A percentile compares a stretch with the other conserved stretches of the same genome.
phyloP scores from a whole-genome alignment of 495 filamentous ascomycete genomes.

The Aspergillus ostianus region DNA sequence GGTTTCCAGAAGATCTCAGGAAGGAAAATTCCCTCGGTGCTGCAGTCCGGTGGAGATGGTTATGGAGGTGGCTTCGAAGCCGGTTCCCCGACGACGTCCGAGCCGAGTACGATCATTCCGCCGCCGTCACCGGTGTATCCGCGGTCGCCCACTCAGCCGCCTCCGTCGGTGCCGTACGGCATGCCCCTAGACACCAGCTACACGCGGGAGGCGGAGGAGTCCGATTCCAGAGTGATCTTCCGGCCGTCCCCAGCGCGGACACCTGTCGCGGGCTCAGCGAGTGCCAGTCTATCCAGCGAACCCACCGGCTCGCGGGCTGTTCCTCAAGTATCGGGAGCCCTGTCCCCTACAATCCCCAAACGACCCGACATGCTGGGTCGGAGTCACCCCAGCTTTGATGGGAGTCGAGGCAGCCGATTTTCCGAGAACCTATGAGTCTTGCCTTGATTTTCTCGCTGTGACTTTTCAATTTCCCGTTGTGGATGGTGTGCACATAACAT shows the following conservation, averaged over 20 bases:
- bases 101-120: constrained; percentile 23
- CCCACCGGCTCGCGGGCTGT: constrained; percentile 12
- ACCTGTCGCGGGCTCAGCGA: constrained; percentile 44
- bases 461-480: not conserved
- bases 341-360: constrained; percentile 23
- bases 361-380: constrained; percentile 50
- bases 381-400: constrained; percentile 53
- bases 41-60: constrained; percentile 67
- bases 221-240: constrained; percentile 30
- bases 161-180: constrained; percentile 35
- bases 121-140: constrained; percentile 26
- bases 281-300: constrained; percentile 24
- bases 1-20: constrained; percentile 66
- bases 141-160: constrained; percentile 30
- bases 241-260: constrained; percentile 50
- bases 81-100: constrained; percentile 23
- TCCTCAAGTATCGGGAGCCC: constrained; percentile 13
- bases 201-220: constrained; percentile 36
- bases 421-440: constrained; percentile 43
- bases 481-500: constrained; percentile 1
- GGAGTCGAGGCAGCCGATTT: constrained; percentile 56
- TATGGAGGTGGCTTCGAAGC: constrained; percentile 52
- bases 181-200: constrained; percentile 37
- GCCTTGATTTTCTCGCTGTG: not conserved
- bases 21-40: constrained; percentile 68